Base-by-base conservation (phyloP, 2,329 filamentous ascomycete genomes). In the Talaromyces sp. region DNA sequence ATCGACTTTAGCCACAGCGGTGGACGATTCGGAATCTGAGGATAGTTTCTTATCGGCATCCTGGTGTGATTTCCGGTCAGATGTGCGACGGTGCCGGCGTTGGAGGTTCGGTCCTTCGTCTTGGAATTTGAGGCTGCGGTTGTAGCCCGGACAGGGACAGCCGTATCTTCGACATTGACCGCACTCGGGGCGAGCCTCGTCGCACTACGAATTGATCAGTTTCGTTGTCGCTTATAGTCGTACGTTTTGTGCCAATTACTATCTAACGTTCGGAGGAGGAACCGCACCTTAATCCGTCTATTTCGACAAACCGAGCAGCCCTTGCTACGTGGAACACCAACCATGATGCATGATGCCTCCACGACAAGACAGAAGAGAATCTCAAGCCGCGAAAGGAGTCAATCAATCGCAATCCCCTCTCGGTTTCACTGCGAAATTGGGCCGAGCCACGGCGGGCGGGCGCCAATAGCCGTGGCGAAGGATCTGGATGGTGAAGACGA, bases 251-350 rank as follows among this genome's bases (percentile, higher is more conserved):
- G 16, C 7, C 24, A 31, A 27, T 50, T 50, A 22, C 45, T 14
- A 47, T 47, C 19, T 11, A 13, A 47, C 19, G 19, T 7, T 47
- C 22, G 6, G 45, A 47, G 19, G 45, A 22, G 5, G 19, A 48
- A 27, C 9, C 70, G 71, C 61, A 74, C 76, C 71, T 75, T 78
- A 60, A 80, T 75, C 24, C 76, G 75, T 64, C 77, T 72, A 67
- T 77, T 73, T 22, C 77, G 76, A 67, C 78, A 80, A 35, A 76
- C 73, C 63, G 75, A 68, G 70, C 78, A 80, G 47, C 77, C 78
- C 70, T 75, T 79, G 68, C 77, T 79, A 63, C 78, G 72, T 59
- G 77, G 78, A 61, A 79, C 74, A 43, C 78, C 78, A 58, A 79
- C 77, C 77, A 79, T 79, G 61, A 66, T 72, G 64, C 60, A 63